Base-by-base conservation (phyloP, 2,329 filamentous ascomycete genomes). In the Arachnopeziza araneosa region DNA sequence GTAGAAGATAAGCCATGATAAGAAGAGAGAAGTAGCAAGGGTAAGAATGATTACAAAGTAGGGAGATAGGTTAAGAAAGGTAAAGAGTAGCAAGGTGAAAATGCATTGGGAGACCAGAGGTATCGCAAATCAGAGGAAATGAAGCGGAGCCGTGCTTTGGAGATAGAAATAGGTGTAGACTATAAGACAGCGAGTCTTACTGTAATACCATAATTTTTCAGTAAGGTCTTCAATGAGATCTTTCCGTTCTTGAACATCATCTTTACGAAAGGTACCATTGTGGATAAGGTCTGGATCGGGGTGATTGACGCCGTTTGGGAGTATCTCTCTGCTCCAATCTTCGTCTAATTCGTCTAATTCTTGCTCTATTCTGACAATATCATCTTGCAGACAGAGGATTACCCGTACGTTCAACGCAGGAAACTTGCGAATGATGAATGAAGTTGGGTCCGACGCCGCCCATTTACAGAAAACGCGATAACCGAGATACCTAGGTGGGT, bases 211-310 rank as follows among this genome's bases (percentile, higher is more conserved):
- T 23, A 55, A 22, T n/a, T 48, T 49, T 21, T 23, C 32, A n/a
- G 26, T 24, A 9, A 55, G 21, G 2, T 49, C 24, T 24, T 48
- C 24, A 23, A 55, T 48, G n/a, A 24, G 8, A 1, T 1, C 24
- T n/a, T 22, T 44, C 23, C 54, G 30, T 22, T 55, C 32, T 10
- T 48, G 10, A 14, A 44, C 21, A 24, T 23, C 12, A 48, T 58
- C 57, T 9, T 52, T 24, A 49, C 60, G 50, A 52, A 63, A 63
- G 8, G 55, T 49, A 1, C 58, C 58, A 22, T 63, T 63, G 49
- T 63, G 14, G 26, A 49, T 26, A 2, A 48, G 23, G 3, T 12
- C n/a, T 23, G 54, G 23, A 1, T 44, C 30, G 36, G 36, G 36
- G 17, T 44, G 17, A 5, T 7, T 44, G 17, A 44, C 12, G 4